These are phyloP conservation scores for Nannizzia gypsea DNA, from an alignment of 2,329 filamentous ascomycete genomes.

Conservation along the genomic window DNA sequence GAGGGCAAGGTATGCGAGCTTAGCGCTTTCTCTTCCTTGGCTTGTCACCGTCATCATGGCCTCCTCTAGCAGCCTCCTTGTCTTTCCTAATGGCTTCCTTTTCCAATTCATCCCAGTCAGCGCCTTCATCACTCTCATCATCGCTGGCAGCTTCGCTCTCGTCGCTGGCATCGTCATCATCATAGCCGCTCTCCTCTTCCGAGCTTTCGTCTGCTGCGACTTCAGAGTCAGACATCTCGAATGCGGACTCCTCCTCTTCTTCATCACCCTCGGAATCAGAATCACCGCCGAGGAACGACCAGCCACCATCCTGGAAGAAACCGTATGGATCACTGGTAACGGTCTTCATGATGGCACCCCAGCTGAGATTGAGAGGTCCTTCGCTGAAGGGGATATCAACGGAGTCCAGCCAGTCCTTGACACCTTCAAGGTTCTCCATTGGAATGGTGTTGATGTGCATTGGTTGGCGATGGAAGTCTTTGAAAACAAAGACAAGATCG, in stretches of 20 bases:
- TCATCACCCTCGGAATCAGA: slow-evolving; percentile 74
- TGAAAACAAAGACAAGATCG: slow-evolving; percentile 96
- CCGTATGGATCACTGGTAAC: slow-evolving; percentile 85
- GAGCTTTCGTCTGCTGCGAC: slow-evolving; percentile 60
- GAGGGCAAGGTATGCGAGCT: neutral
- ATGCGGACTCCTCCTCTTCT: slow-evolving; percentile 79
- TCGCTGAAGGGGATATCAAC: slow-evolving; percentile 91
- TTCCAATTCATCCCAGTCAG: slow-evolving; percentile 93
- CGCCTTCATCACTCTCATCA: slow-evolving; percentile 58
- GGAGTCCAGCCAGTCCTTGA: slow-evolving; percentile 95
- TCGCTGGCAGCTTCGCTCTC: slow-evolving; percentile 52
- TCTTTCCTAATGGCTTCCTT: slow-evolving; percentile 63
- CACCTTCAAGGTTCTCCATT: slow-evolving; percentile 82
- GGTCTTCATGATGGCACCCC: slow-evolving; percentile 99
- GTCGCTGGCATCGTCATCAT: slow-evolving; percentile 80
- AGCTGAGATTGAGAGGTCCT: slow-evolving; percentile 93
- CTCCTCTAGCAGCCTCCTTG: slow-evolving; percentile 35
- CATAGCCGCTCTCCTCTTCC: slow-evolving; percentile 83
- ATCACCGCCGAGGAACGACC: slow-evolving; percentile 81
- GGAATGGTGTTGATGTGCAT: slow-evolving; percentile 97
- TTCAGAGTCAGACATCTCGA: slow-evolving; percentile 80
- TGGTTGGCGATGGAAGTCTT: slow-evolving; percentile 83
- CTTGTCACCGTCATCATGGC: slow-evolving; percentile 43
- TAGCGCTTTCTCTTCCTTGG: slow-evolving; percentile 63
- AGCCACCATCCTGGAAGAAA: slow-evolving; percentile 92